Evolutionary conservation across 208 protist species (phyloP).

Genomic region (Leishmania mexicana): DNA sequence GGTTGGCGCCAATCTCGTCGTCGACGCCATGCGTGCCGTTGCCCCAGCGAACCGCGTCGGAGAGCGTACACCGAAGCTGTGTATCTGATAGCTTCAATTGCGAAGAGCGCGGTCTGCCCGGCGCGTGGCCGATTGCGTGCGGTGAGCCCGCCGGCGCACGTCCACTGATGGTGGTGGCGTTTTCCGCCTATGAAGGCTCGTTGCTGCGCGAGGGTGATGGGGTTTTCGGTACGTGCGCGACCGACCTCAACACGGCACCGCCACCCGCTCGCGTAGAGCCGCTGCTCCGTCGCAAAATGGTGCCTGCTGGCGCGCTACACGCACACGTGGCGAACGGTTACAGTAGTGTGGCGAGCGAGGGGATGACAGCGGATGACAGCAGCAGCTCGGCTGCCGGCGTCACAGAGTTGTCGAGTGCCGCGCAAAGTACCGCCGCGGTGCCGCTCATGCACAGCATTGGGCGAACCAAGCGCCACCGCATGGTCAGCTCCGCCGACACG

Average conservation of each 20-base stretch:
- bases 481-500: conserved; percentile 26
- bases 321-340: neutral
- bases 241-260: neutral
- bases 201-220: neutral
- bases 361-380: neutral
- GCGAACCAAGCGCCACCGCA: conserved; percentile 23
- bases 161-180: neutral
- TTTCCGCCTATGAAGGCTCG: neutral
- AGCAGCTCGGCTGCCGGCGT: neutral
- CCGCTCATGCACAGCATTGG: neutral
- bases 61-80: neutral
- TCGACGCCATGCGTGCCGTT: neutral
- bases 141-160: neutral
- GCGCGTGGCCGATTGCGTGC: neutral
- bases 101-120: neutral
- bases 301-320: neutral
- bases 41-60: neutral
- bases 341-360: neutral
- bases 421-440: neutral
- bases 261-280: neutral
- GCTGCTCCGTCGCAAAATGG: neutral
- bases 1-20: conserved; percentile 23
- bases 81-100: neutral
- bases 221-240: neutral
- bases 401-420: neutral